Evolutionary conservation across 768 basidiomycete species (phyloP), one percentile per base, ranked within the genome.

Genomic region (Rhizopogon vinicolor): DNA sequence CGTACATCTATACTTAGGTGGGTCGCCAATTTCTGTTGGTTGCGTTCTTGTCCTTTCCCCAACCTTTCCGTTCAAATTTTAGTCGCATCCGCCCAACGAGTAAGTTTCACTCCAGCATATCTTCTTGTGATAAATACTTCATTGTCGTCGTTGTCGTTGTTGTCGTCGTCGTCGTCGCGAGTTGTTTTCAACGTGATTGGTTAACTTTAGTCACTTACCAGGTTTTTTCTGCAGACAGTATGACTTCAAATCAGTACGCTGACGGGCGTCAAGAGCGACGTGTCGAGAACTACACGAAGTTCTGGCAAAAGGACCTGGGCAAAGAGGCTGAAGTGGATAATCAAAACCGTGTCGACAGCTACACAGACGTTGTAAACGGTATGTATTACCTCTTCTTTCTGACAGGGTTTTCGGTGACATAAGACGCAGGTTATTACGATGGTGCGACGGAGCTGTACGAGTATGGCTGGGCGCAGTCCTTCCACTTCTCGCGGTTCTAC

Each of bases 351-450:
- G 72, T 94, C 43, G 82, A 82, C 40, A 84, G 83, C 65, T 98
- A 98, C 72, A 86, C 89, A 12, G 93, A 97, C 52, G 92, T 99
- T 57, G 91, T 98, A 57, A 96, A 97, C 61, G 93, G 92, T 91
- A 48, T 13, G 35, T 72, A 7, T 22, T 22, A 13, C 16, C 31
- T 25, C n/a, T 7, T 19, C 13, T 29, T 19, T 29, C n/a, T 43
- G 28, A 5, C 10, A 7, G 5, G 19, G 2, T 37, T 51, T 18
- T 16, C 22, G 14, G 10, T 52, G 31, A 41, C 51, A 18, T 0
- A 45, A 48, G 19, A 50, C 28, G n/a, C 51, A 90, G 91, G 91
- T 45, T 97, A 93, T 75, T 97, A 96, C 66, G 93, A 97, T 68
- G 93, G 92, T 62, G 92, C 90, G 13, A 95, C 93, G 18, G 84